Percentiles rank a stretch among this genome's conserved stretches.
phyloP scores from a whole-genome alignment of 257 asterid species.

The Solanum chaucha region DNA sequence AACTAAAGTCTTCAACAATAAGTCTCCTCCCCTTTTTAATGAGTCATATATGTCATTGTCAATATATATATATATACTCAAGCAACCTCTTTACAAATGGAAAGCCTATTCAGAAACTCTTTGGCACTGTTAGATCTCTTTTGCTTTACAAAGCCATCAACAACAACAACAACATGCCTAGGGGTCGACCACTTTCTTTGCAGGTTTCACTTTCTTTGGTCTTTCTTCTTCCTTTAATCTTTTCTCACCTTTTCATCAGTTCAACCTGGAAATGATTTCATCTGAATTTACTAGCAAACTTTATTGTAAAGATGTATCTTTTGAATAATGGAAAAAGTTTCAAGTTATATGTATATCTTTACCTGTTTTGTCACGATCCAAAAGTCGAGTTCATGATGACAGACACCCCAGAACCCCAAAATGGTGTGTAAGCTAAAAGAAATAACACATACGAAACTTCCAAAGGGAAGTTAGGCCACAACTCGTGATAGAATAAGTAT shows the following conservation, averaged over 20 bases:
- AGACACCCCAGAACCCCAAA: background rate
- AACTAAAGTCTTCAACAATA: background rate
- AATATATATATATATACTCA: slow-evolving; percentile 13
- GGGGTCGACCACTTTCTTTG: slow-evolving; percentile 70
- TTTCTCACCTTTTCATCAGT: background rate
- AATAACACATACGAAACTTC: background rate
- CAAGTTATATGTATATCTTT: background rate
- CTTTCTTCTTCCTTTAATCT: background rate
- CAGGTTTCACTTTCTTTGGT: slow-evolving; percentile 37
- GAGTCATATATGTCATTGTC: background rate
- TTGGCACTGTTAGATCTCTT: slow-evolving; percentile 24
- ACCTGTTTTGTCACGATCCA: too few relatives aligned
- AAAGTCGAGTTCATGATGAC: background rate
- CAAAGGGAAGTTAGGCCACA: too few relatives aligned
- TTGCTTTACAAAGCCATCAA: slow-evolving; percentile 15
- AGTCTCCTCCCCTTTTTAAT: background rate
- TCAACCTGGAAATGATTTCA: background rate
- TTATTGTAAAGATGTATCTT: background rate
- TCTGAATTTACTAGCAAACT: background rate
- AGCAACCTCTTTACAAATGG: slow-evolving; percentile 17
- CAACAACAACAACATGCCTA: slow-evolving; percentile 44
- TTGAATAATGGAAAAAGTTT: background rate
- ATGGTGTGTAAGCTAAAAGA: background rate
- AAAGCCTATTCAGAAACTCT: slow-evolving; percentile 24
- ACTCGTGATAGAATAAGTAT: background rate